These are phyloP conservation scores for Penicillium flavigenum DNA, from an alignment of 495 filamentous ascomycete genomes.

Conservation along the genomic window DNA sequence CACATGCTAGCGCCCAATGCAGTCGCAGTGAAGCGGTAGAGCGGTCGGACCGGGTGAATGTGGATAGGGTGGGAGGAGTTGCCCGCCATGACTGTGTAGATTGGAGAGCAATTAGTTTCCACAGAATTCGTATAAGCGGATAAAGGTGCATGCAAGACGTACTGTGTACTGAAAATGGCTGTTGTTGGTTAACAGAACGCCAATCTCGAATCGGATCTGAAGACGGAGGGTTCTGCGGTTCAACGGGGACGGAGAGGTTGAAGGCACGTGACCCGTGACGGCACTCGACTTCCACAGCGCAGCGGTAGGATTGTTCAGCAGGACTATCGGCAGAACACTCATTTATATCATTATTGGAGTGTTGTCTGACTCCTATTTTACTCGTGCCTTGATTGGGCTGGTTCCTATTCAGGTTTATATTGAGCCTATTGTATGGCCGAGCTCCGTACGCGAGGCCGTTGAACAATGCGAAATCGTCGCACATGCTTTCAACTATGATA, in stretches of 20 bases:
- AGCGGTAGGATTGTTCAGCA: constrained; percentile 1
- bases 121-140: not conserved
- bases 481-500: constrained; percentile 14
- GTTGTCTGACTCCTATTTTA: not conserved
- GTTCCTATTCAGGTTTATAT: constrained; percentile 11
- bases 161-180: constrained; percentile 19
- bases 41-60: constrained; percentile 65
- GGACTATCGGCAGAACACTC: constrained; percentile 1
- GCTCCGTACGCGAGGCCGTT: not conserved
- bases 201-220: constrained; percentile 16
- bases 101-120: constrained; percentile 9
- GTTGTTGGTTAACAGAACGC: constrained; percentile 17
- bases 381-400: constrained; percentile 1
- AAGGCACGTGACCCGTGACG: constrained; percentile 22
- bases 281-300: constrained; percentile 10
- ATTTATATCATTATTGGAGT: not conserved
- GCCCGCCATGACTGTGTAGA: constrained; percentile 51
- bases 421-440: not conserved
- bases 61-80: constrained; percentile 64
- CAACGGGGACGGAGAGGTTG: constrained; percentile 12
- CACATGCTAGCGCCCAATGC: constrained; percentile 94
- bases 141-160: not conserved
- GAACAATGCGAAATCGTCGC: constrained; percentile 10
- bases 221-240: constrained; percentile 13
- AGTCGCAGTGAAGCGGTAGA: constrained; percentile 84